A percentile compares a stretch with the other conserved stretches of the same genome.
Conservation (phyloP, 495 filamentous ascomycete species). For the Thermochaetoides thermophila region DNA sequence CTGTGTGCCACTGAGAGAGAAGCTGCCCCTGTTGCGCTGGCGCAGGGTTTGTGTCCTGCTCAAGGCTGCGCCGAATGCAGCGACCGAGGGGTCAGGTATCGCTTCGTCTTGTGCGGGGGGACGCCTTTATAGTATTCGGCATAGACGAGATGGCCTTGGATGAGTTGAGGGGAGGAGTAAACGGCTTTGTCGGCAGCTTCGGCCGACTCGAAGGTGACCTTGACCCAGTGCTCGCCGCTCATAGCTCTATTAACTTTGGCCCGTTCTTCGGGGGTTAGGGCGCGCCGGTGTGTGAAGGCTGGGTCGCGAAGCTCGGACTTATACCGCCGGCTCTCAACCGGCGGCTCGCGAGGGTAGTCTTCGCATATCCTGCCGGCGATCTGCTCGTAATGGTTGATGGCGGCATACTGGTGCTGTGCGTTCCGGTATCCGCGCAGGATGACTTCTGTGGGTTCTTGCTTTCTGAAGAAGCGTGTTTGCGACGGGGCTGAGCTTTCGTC, state of each 20-base stretch:
- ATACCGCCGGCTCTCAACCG: slow-evolving; percentile 36
- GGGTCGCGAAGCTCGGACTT: slow-evolving; percentile 51
- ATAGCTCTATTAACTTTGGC: slow-evolving; percentile 59
- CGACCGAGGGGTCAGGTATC: slow-evolving; percentile 6
- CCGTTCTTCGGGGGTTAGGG: slow-evolving; percentile 53
- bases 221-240: slow-evolving; percentile 80
- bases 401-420: slow-evolving; percentile 60
- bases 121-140: slow-evolving; percentile 63
- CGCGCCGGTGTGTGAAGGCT: slow-evolving; percentile 38
- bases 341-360: slow-evolving; percentile 67
- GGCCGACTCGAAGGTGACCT: slow-evolving; percentile 76
- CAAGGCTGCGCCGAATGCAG: not conserved
- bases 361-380: slow-evolving; percentile 73
- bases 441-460: slow-evolving; percentile 52
- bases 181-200: slow-evolving; percentile 63
- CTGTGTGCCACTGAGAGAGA: not conserved
- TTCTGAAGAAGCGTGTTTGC: slow-evolving; percentile 9
- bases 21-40: not conserved
- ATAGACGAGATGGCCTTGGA: slow-evolving; percentile 61
- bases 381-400: slow-evolving; percentile 70
- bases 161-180: slow-evolving; percentile 58
- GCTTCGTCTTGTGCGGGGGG: slow-evolving; percentile 45
- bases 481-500: slow-evolving; percentile 18
- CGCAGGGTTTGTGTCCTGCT: not conserved
- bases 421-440: slow-evolving; percentile 70